Evolutionary conservation across 495 filamentous ascomycete species (phyloP).

Genomic region (Penicilliopsis zonata): DNA sequence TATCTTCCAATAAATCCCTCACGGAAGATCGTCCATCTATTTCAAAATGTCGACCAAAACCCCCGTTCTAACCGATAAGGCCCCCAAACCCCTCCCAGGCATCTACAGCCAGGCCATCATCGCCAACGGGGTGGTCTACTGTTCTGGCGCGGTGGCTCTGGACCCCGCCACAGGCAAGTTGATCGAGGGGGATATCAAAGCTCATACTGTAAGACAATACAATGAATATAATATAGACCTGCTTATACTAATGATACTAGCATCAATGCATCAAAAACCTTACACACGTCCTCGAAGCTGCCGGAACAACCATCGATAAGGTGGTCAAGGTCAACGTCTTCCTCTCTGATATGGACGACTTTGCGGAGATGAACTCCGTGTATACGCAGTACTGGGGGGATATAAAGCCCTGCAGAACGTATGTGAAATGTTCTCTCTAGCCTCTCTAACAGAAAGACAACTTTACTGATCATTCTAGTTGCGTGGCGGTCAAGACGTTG

Average conservation of each 20-base stretch:
- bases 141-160: conserved; percentile 38
- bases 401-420: conserved; percentile 48
- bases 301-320: conserved; percentile 47
- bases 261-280: conserved; percentile 50
- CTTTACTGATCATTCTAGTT: conserved; percentile 18
- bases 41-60: conserved; percentile 20
- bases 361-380: conserved; percentile 50
- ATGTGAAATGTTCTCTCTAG: conserved; percentile 8
- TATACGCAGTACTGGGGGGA: conserved; percentile 46
- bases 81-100: conserved; percentile 38
- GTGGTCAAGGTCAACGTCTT: conserved; percentile 64
- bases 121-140: conserved; percentile 46
- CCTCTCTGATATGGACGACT: conserved; percentile 57
- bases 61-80: conserved; percentile 34
- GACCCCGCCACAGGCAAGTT: conserved; percentile 31
- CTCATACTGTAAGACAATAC: conserved; percentile 28
- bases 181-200: conserved; percentile 37
- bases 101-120: conserved; percentile 46
- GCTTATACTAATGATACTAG: too few relatives aligned
- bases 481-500: conserved; percentile 55
- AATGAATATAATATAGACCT: too few relatives aligned
- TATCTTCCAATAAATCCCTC: too few relatives aligned
- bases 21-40: too few relatives aligned
- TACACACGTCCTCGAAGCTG: conserved; percentile 49
- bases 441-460: too few relatives aligned